Base-by-base conservation (phyloP, 1,284 basidiomycete genomes). In the Sporisorium reilianum region DNA sequence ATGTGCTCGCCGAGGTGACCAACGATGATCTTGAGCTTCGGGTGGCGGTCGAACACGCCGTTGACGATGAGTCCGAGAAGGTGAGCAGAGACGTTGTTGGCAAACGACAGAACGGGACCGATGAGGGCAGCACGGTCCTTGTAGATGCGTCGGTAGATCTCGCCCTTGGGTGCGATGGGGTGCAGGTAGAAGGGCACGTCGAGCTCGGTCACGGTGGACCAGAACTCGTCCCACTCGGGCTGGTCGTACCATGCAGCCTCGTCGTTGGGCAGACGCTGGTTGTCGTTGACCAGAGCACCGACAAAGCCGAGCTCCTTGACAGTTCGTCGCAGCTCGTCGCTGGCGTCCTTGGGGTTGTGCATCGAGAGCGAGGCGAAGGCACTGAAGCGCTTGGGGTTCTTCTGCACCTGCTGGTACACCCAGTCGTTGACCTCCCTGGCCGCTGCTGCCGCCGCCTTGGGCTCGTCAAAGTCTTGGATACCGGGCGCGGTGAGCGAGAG, bases 1-100 rank as follows among this genome's bases (percentile, higher is more conserved):
- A 84, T 79, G 67, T 84, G 82, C 70, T 84, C 83, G 70, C 83
- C 83, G 16, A 84, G 78, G 74, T 84, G 83, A 32, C 83, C 83
- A n/a, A 85, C 79, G 40, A 85, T 85, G 59, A 85, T 77, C 72
- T 82, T 81, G 67, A 85, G 83, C 77, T 85, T 85, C 18, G 82
- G 84, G 72, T 82, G 80, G 23, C 84, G 80, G 78, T 85, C 84
- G 34, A 85, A 85, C 20, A 85, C 84, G 40, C 84, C 84, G 68
- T 85, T 85, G 73, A 80, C 76, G 50, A 85, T 81, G 80, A 85
- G 80, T 30, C 81, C 83, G 53, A 84, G 80, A 20, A 85, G 49
- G 59, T 85, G 84, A 12, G 80, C 73, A 5, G 80, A 80, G 40
- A 85, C 84, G 32, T 82, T 82, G 70, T 83, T 85, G 68, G 84